Percentiles rank a stretch among this genome's conserved stretches.
Conservation (phyloP, 2,329 filamentous ascomycete genomes). For the Sporothrix curviconia region DNA sequence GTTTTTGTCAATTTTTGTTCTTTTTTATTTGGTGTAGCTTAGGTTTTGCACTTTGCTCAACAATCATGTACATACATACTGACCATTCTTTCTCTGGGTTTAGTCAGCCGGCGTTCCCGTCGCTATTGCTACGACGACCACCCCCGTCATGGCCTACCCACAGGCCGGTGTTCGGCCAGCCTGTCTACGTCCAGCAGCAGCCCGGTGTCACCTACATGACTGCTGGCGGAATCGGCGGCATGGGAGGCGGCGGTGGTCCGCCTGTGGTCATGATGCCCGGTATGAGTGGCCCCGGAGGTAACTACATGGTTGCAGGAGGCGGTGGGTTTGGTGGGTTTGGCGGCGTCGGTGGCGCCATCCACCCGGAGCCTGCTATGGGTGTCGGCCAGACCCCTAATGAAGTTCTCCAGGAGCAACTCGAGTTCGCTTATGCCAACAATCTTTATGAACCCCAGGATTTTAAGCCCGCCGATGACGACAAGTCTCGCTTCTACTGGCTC, state of each 20-base stretch:
- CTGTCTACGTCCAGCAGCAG: slow-evolving; percentile 12
- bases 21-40: background rate
- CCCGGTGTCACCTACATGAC: slow-evolving; percentile 11
- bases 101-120: background rate
- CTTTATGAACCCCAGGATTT: slow-evolving; percentile 55
- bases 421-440: slow-evolving; percentile 44
- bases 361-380: slow-evolving; percentile 44
- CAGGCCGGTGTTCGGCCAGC: slow-evolving; percentile 9
- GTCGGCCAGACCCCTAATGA: slow-evolving; percentile 46
- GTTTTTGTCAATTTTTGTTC: background rate
- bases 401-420: slow-evolving; percentile 39
- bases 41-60: background rate
- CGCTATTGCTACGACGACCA: slow-evolving; percentile 17
- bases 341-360: slow-evolving; percentile 20
- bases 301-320: slow-evolving; percentile 32
- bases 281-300: slow-evolving; percentile 9
- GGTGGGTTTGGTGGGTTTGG: slow-evolving; percentile 10
- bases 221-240: slow-evolving; percentile 15
- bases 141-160: slow-evolving; percentile 16
- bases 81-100: background rate
- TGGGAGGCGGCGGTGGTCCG: slow-evolving; percentile 15
- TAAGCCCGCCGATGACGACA: slow-evolving; percentile 55
- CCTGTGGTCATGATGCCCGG: slow-evolving; percentile 27
- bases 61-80: background rate
- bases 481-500: slow-evolving; percentile 54